phyloP scores from a whole-genome alignment of 31 red algal genomes.

The Odonthalia washingtoniensis region DNA sequence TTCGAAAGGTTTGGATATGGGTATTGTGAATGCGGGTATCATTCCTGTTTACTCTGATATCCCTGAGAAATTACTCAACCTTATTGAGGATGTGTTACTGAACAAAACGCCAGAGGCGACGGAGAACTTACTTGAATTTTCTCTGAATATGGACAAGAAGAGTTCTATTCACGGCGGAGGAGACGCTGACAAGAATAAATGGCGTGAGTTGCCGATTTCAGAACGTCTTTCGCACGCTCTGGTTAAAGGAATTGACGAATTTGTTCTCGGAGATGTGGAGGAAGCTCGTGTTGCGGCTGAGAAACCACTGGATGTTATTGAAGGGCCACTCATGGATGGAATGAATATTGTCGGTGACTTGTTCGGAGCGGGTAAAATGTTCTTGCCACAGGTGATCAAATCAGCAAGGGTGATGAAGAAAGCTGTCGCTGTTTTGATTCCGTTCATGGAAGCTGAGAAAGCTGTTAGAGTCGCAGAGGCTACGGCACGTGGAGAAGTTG shows the following conservation, averaged over 20 bases:
- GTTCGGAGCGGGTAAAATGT: slow-evolving; percentile 93
- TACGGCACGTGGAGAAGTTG: slow-evolving; percentile 66
- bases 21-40: slow-evolving; percentile 91
- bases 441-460: slow-evolving; percentile 92
- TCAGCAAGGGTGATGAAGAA: slow-evolving; percentile 94
- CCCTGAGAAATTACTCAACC: slow-evolving; percentile 64
- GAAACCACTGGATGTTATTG: slow-evolving; percentile 87
- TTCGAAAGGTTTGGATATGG: slow-evolving; percentile 86
- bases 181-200: slow-evolving; percentile 88
- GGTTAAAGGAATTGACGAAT: slow-evolving; percentile 88
- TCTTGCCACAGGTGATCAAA: slow-evolving; percentile 90
- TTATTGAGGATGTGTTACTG: slow-evolving; percentile 90
- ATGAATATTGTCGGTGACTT: slow-evolving; percentile 92
- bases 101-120: slow-evolving; percentile 75
- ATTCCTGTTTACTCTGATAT: slow-evolving; percentile 89
- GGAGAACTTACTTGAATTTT: slow-evolving; percentile 77
- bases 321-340: slow-evolving; percentile 93
- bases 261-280: slow-evolving; percentile 75
- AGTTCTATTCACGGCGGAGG: slow-evolving; percentile 50
- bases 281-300: slow-evolving; percentile 68
- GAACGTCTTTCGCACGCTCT: slow-evolving; percentile 82
- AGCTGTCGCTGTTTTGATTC: slow-evolving; percentile 90
- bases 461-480: slow-evolving; percentile 65
- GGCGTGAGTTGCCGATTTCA: slow-evolving; percentile 66
- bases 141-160: slow-evolving; percentile 88